phyloP scores from a whole-genome alignment of 345 rosid genomes.

The Litchi chinensis region DNA sequence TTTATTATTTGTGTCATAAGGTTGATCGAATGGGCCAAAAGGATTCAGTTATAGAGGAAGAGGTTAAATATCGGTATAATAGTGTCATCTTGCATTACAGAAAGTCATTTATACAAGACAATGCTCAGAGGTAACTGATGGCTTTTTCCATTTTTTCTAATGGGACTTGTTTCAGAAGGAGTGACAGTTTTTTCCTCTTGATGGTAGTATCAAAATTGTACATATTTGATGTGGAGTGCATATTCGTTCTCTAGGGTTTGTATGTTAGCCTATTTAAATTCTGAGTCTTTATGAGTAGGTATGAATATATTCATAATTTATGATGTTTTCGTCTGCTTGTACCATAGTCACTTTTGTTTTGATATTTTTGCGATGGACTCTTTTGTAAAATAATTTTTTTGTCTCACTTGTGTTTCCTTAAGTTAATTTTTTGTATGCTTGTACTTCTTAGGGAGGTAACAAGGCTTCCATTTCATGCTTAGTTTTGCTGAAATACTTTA shows the following conservation, averaged over 20 bases:
- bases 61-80: constrained; percentile 75
- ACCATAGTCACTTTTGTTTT: neutral
- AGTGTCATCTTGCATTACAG: constrained; percentile 84
- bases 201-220: neutral
- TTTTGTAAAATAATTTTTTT: neutral
- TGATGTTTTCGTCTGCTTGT: constrained; percentile 2
- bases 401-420: neutral
- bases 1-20: constrained; percentile 46
- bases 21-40: constrained; percentile 76
- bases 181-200: neutral
- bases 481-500: neutral
- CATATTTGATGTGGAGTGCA: constrained; percentile 2
- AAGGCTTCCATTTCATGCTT: constrained; percentile 5
- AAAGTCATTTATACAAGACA: constrained; percentile 92
- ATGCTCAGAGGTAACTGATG: constrained; percentile 72
- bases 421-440: neutral
- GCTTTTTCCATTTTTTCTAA: neutral
- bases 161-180: neutral
- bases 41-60: constrained; percentile 79
- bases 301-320: neutral
- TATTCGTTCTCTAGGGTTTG: neutral
- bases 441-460: neutral
- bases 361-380: neutral
- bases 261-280: neutral
- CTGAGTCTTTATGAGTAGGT: neutral